Base-by-base conservation (phyloP, 2,329 filamentous ascomycete species). In the Coniochaeta sp. region DNA sequence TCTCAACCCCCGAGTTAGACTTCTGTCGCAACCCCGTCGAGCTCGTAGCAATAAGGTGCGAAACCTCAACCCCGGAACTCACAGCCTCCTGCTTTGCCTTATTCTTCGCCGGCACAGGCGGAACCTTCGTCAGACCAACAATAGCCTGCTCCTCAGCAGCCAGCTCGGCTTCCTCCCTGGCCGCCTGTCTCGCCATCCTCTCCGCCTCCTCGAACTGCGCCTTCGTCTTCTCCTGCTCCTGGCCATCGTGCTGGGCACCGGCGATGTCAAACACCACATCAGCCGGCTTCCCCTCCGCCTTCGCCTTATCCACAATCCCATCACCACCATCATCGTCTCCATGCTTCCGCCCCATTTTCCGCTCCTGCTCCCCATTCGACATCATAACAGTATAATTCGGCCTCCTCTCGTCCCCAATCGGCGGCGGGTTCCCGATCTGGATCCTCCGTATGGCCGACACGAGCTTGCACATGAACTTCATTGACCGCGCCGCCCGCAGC, bases 381-480 rank as follows among this genome's bases (percentile, higher is more conserved):
- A 38, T 38, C 33, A 38, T 38, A 12, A 38, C 33, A 9, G 16
- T 38, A 16, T 38, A 38, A 16, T 38, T 20, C 3, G 33, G 33
- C 16, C 33, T 38, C 5, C 33, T 16, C 33, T 38, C 33, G 33
- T 38, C 33, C 14, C 33, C 33, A 18, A 38, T 12, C 7, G 33
- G 33, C 9, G 33, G 33, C 33, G 33, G 33, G 9, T 18, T 38
- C 4, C 33, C 33, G 51, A 88, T 86, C 51, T 82, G 83, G 48
- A 85, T 74, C 55, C 86, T 81, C 59, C 85, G 80, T 59, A 87
- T 79, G 22, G 78, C 75, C 28, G 86, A 73, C 75, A 87, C 86
- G 53, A 89, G 67, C 46, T 83, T 82, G 62, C 83, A 87, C 61
- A 88, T 86, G 69, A 88, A 87, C 65, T 87, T 87, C 71, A 87